Evolutionary conservation across 352 stramenopile genomes (phyloP), one percentile per base, ranked within the genome.

Genomic region (Phytopythium sindhum): DNA sequence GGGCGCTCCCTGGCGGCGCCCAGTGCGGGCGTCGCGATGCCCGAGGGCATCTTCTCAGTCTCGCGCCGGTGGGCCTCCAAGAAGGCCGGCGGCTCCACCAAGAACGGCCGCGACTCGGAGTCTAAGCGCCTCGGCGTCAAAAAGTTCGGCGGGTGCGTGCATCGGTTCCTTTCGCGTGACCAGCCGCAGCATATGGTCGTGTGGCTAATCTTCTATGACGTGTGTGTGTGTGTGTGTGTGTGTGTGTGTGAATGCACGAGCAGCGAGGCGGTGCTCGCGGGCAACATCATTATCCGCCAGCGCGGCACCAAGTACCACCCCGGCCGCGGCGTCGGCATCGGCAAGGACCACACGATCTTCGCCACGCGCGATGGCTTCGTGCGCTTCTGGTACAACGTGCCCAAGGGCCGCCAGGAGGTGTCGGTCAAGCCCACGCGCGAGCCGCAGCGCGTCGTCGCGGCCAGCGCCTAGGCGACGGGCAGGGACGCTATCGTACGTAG

Each of bases 281-380:
- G 97, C 65, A 98, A 98, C 67, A 99, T 99, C 72, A 98, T 99
- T 64, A 96, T 99, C 47, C 84, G 97, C 56, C 97, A 99, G 81
- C 88, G 97, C 54, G 97, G 97, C 47, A 98, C 90, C 66, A 98
- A 97, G 72, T 99, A 97, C 80, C 88, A 98, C 72, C 73, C 87
- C 35, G 97, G 96, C 53, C 90, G 94, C 12, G 97, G 97, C 57
- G 97, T 99, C 37, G 95, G 95, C 31, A 81, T 98, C 35, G 94
- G 94, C 69, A 96, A 92, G 78, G 94, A 98, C 79, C 89, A 98
- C 78, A 98, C 94, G 47, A 91, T 98, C 65, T 98, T 94, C 71
- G 90, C 93, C 42, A 89, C 85, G 50, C 76, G 75, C 45, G 81
- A 93, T 31, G 94, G 93, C 51, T 92, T 86, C 51, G 94, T 98